Base-by-base conservation (phyloP, 208 protist species). In the Crithidia thermophila region DNA sequence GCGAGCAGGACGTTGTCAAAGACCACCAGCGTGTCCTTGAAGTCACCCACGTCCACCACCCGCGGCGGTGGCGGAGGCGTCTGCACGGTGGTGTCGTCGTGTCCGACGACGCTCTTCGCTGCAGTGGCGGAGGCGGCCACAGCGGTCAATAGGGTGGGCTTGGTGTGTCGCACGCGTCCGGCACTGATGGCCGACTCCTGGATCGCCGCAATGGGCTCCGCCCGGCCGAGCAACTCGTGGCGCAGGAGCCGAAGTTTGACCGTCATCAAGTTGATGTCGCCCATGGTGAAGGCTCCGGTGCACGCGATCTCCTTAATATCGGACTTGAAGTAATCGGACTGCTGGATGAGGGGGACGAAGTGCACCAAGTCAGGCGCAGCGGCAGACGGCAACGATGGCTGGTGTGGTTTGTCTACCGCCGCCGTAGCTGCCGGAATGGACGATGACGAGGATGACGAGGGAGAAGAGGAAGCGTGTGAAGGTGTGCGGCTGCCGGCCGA, bases 1-100 rank as follows among this genome's bases (percentile, higher is more conserved):
- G 85, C 85, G 28, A 88, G 63, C 36, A 87, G 42, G 39, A 90
- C 49, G 52, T 72, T 90, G 33, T 90, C 79, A 53, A 83, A 85
- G 2, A 65, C 62, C 11, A 85, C 46, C 33, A 81, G 20, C 0
- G 72, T 61, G 36, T 72, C 74, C 31, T 37, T 37, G 53, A 94
- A 82, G 64, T 91, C 78, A 0, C 69, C 36, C 18, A 76, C 59
- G 16, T 63, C 28, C 9, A 64, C 55, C 8, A 23, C 53, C 45
- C 56, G 61, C 7, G 61, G 64, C 31, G 30, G 36, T 30, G 1
- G 31, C 27, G 30, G n/a, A 9, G 23, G 14, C 43, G 50, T 40
- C n/a, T 5, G 18, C 40, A n/a, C n/a, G n/a, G n/a, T n/a, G n/a
- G n/a, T n/a, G n/a, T n/a, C n/a, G n/a, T n/a, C n/a, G n/a, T n/a